phyloP scores from a whole-genome alignment of 306 rosid species.

The Cicer cuneatum region DNA sequence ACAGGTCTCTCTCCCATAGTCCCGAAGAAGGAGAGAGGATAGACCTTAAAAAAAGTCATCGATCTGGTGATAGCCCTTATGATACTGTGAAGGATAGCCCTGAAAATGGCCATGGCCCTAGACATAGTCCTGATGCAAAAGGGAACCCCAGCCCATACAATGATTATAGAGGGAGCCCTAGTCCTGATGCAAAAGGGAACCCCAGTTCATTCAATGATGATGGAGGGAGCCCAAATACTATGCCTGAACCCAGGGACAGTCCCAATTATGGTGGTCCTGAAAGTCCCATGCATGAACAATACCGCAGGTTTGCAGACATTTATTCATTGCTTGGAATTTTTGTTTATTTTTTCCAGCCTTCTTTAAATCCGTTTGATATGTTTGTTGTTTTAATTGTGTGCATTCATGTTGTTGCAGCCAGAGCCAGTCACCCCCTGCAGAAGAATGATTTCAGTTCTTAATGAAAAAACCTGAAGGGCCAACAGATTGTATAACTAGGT shows the following conservation, averaged over 20 bases:
- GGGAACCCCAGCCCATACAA: constrained; percentile 58
- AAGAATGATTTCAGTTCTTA: constrained; percentile 60
- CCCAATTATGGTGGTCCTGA: constrained; percentile 81
- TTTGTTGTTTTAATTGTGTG: not conserved
- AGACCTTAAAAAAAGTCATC: constrained; percentile 52
- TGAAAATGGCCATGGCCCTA: constrained; percentile 59
- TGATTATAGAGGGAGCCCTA: constrained; percentile 33
- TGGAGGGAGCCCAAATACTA: constrained; percentile 57
- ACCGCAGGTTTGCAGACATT: constrained; percentile 64
- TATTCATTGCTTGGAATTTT: not conserved
- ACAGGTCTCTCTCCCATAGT: constrained; percentile 57
- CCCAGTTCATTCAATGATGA: constrained; percentile 63
- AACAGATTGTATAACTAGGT: constrained; percentile 33
- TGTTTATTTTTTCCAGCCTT: constrained; percentile 11
- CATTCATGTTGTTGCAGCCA: constrained; percentile 57
- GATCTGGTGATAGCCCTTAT: constrained; percentile 56
- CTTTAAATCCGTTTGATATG: not conserved
- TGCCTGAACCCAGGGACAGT: constrained; percentile 69
- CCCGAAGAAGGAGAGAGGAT: constrained; percentile 52
- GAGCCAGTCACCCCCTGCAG: constrained; percentile 82
- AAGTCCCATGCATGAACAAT: constrained; percentile 81
- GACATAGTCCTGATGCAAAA: constrained; percentile 57
- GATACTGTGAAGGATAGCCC: constrained; percentile 62
- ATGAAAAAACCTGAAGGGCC: constrained; percentile 28
- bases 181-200: constrained; percentile 60